These are phyloP conservation scores for Rhododendron mucronatum DNA, from an alignment of 148 eudicot genomes.

Conservation along the genomic window DNA sequence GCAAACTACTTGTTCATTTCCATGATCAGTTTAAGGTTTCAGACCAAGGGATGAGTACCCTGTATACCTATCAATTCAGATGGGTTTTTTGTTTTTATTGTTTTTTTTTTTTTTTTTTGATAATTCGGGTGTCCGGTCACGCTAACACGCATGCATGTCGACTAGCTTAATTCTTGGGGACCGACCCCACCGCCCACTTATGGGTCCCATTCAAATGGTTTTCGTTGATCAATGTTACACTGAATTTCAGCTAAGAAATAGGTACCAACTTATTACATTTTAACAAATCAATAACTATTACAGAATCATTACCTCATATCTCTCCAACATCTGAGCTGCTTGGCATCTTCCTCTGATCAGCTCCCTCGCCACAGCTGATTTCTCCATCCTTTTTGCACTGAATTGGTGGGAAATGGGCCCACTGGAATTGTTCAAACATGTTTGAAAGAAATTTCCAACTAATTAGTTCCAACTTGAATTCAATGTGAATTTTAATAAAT, in stretches of 20 bases:
- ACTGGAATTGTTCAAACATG: constrained; percentile 32
- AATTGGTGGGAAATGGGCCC: constrained; percentile 80
- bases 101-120: too few species aligned
- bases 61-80: background rate
- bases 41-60: background rate
- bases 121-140: too few species aligned
- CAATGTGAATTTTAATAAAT: background rate
- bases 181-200: too few species aligned
- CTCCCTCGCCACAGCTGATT: constrained; percentile 23
- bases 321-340: constrained; percentile 12
- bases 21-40: background rate
- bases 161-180: too few species aligned
- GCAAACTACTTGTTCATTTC: background rate
- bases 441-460: background rate
- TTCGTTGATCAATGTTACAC: background rate
- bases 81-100: background rate
- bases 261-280: background rate
- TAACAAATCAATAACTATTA: background rate
- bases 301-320: constrained; percentile 10
- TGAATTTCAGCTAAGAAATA: background rate
- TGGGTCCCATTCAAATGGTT: background rate
- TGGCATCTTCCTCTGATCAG: constrained; percentile 12
- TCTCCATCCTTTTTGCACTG: constrained; percentile 37
- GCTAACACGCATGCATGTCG: too few species aligned
- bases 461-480: background rate